Conservation (phyloP, 148 eudicot species). For the Rhododendron mucronatum region DNA sequence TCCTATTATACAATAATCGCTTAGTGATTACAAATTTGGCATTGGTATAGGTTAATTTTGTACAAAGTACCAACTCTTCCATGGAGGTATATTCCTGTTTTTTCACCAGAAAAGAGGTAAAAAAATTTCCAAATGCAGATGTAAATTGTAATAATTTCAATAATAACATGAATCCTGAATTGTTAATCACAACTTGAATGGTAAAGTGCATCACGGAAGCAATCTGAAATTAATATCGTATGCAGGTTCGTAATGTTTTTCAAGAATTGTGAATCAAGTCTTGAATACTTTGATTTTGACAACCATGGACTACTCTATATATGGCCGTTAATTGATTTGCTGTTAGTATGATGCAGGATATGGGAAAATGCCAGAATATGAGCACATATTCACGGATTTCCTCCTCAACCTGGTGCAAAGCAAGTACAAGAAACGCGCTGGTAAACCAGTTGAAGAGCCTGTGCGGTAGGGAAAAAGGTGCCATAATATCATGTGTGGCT, state of each 20-base stretch:
- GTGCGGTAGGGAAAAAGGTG: not conserved
- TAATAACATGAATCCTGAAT: not conserved
- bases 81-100: not conserved
- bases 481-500: not conserved
- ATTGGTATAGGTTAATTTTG: not conserved
- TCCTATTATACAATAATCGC: not conserved
- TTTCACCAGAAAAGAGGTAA: not conserved
- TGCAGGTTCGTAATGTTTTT: not conserved
- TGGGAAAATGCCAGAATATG: constrained; percentile 92
- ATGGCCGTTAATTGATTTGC: not conserved
- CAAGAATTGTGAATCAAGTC: not conserved
- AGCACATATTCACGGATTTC: constrained; percentile 88
- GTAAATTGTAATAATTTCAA: not conserved
- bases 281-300: not conserved
- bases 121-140: not conserved
- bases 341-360: constrained; percentile 51
- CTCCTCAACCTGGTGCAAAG: constrained; percentile 49
- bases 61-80: not conserved
- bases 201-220: not conserved
- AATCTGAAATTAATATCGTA: not conserved
- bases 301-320: not conserved
- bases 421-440: constrained; percentile 33
- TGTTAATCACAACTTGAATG: not conserved
- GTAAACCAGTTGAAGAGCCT: constrained; percentile 15
- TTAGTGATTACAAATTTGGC: not conserved